Evolutionary conservation across 73 alveolate genomes (phyloP).

Genomic region (Halteria grandinella): DNA sequence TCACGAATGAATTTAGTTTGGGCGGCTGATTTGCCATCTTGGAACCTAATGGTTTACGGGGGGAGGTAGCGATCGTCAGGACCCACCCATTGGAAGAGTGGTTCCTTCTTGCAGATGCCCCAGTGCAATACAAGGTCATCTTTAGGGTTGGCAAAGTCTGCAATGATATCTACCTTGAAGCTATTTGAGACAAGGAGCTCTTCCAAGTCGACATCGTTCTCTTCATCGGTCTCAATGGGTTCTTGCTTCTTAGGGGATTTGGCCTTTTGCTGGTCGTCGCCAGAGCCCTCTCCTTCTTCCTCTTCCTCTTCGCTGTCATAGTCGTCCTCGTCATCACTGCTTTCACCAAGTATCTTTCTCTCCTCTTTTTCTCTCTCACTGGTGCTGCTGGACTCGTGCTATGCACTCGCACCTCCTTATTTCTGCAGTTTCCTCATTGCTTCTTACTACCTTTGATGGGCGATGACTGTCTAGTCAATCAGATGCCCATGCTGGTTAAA

Average conservation of each 20-base stretch:
- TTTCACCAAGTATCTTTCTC: no score
- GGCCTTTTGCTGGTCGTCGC: no score
- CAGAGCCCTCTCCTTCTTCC: no score
- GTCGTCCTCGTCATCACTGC: background rate
- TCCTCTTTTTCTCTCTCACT: no score
- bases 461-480: background rate
- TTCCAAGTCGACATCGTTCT: slow-evolving; percentile 10
- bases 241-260: no score
- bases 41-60: slow-evolving; percentile 15
- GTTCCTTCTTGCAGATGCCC: slow-evolving; percentile 40
- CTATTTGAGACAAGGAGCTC: background rate
- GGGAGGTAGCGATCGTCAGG: slow-evolving; percentile 47
- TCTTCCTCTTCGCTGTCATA: background rate
- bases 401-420: no score
- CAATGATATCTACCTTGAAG: slow-evolving; percentile 34
- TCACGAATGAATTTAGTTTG: slow-evolving; percentile 17
- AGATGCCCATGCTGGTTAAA: slow-evolving; percentile 3
- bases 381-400: no score
- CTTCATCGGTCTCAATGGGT: no score
- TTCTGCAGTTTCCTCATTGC: background rate
- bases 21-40: slow-evolving; percentile 48
- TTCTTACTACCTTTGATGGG: background rate
- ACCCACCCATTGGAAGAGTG: slow-evolving; percentile 24
- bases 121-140: slow-evolving; percentile 46
- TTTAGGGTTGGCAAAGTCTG: background rate